Conservation (phyloP, 1,284 basidiomycete species). For the Tilletiaria anomala region DNA sequence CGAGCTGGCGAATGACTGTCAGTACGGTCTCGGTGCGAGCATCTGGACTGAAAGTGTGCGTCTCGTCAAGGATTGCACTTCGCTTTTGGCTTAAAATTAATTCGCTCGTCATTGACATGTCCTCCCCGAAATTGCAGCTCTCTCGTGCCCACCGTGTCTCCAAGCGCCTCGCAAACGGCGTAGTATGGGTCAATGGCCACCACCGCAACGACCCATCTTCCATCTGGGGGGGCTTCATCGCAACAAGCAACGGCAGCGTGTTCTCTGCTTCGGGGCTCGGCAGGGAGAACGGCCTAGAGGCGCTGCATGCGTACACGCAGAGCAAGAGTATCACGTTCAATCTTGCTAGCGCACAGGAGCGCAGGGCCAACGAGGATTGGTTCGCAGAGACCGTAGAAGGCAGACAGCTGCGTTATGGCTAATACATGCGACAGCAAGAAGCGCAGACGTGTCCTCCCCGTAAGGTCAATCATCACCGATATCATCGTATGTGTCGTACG, state of each 20-base stretch:
- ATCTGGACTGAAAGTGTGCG: constrained; percentile 53
- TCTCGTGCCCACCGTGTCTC: constrained; percentile 6
- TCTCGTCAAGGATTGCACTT: too few relatives aligned
- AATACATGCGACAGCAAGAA: too few relatives aligned
- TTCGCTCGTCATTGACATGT: too few relatives aligned
- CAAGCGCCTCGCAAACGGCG: constrained; percentile 40
- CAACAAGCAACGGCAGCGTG: constrained; percentile 3
- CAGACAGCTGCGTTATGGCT: not conserved
- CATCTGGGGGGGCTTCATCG: constrained; percentile 56
- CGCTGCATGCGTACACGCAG: constrained; percentile 8
- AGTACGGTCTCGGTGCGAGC: constrained; percentile 63
- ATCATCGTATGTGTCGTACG: too few relatives aligned
- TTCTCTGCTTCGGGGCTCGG: constrained; percentile 7
- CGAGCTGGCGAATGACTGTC: constrained; percentile 55
- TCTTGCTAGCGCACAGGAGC: constrained; percentile 5
- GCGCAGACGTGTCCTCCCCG: too few relatives aligned
- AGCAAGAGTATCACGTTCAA: constrained; percentile 9
- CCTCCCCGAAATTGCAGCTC: too few relatives aligned
- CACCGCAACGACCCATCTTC: constrained; percentile 73
- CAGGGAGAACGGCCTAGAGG: constrained; percentile 11
- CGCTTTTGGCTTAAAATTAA: too few relatives aligned
- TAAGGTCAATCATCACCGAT: too few relatives aligned
- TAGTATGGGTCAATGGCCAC: constrained; percentile 73
- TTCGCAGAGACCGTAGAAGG: constrained; percentile 4
- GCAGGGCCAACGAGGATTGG: constrained; percentile 8